Percentiles rank a stretch among this genome's conserved stretches.
phyloP scores from a whole-genome alignment of 345 rosid genomes.

The Physaria fendleri region DNA sequence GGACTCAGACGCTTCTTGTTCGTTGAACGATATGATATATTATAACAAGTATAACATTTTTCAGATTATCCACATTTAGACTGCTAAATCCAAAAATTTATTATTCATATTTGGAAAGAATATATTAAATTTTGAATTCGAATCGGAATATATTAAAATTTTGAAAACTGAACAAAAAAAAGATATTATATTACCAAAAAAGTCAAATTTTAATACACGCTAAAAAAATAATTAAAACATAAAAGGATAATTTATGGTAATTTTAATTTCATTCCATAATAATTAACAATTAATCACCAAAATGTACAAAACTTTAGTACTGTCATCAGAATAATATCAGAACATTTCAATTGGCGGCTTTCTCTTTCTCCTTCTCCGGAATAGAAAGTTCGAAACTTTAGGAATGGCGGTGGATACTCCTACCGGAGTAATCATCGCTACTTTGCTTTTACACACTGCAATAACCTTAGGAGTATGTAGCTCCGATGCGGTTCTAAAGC shows the following conservation, averaged over 20 bases:
- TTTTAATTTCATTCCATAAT: neutral
- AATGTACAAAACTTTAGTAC: slow-evolving; percentile 6
- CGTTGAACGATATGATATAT: no score
- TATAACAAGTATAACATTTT: no score
- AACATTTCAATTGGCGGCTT: slow-evolving; percentile 29
- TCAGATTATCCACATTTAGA: no score
- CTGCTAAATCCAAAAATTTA: no score
- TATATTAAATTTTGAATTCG: no score
- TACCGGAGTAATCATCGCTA: slow-evolving; percentile 21
- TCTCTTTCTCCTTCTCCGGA: slow-evolving; percentile 8
- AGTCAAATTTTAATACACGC: neutral
- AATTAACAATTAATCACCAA: slow-evolving; percentile 13
- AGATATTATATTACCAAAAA: neutral
- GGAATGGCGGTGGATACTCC: slow-evolving; percentile 33
- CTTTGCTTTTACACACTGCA: slow-evolving; percentile 18
- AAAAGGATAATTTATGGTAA: neutral
- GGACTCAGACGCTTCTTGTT: no score
- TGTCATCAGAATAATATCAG: slow-evolving; percentile 31
- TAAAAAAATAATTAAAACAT: neutral
- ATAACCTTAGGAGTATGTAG: slow-evolving; percentile 27
- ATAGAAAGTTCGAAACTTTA: slow-evolving; percentile 20
- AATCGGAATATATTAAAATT: no score
- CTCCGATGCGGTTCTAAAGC: slow-evolving; percentile 48
- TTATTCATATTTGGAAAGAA: no score
- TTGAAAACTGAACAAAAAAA: neutral